These are phyloP conservation scores for Letharia columbiana DNA, from an alignment of 495 filamentous ascomycete species.

Conservation along the genomic window DNA sequence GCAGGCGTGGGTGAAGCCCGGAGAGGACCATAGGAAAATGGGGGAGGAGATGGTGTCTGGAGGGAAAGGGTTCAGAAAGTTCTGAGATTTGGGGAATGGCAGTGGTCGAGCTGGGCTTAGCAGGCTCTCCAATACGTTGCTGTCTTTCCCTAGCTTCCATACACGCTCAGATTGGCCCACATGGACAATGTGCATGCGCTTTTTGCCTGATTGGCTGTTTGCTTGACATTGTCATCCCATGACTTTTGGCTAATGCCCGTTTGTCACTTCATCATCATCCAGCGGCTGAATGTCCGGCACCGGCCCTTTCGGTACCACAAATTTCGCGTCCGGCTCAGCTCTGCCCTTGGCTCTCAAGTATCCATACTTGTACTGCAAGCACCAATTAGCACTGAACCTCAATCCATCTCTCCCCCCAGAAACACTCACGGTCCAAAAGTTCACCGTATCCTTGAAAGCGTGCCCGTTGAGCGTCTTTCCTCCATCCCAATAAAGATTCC, in stretches of 20 bases:
- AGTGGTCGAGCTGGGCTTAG: not conserved
- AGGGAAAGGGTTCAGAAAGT: constrained; percentile 27
- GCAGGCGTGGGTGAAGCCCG: constrained; percentile 30
- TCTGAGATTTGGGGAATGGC: constrained; percentile 8
- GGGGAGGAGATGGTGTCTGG: constrained; percentile 28
- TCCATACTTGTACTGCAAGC: constrained; percentile 29
- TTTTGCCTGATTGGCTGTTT: not conserved
- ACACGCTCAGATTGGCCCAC: not conserved
- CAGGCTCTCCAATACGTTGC: not conserved
- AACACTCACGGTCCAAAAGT: constrained; percentile 48
- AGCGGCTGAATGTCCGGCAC: constrained; percentile 46
- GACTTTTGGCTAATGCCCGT: constrained; percentile 1
- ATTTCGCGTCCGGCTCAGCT: constrained; percentile 13
- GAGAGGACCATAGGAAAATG: constrained; percentile 31
- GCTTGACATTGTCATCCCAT: not conserved
- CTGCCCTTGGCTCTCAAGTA: constrained; percentile 22
- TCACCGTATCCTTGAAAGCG: constrained; percentile 61
- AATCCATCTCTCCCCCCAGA: not conserved
- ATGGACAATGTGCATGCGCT: not conserved
- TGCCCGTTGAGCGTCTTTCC: constrained; percentile 39
- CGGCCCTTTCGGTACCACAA: constrained; percentile 53
- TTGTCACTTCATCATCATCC: constrained; percentile 11
- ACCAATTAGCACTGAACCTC: constrained; percentile 33
- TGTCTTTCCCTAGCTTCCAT: not conserved
- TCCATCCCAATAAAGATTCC: constrained; percentile 61